These are phyloP conservation scores for Populus davidiana DNA, from an alignment of 345 rosid genomes.

Conservation along the genomic window DNA sequence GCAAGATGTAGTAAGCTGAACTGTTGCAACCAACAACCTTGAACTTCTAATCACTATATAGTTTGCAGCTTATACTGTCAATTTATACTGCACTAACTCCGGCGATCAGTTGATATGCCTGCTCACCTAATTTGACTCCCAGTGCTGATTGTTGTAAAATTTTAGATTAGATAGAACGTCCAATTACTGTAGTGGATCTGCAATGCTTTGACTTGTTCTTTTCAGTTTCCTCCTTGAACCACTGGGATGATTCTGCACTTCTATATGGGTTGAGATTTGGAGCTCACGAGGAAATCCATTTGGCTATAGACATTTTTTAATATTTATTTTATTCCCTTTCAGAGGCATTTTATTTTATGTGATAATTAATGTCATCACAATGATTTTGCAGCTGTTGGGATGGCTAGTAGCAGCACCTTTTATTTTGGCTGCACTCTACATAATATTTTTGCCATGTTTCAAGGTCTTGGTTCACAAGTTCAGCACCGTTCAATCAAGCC, in stretches of 20 bases:
- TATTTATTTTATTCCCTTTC: neutral
- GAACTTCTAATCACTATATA: too few species aligned
- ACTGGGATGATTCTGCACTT: neutral
- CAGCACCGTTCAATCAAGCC: constrained; percentile 38
- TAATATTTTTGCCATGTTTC: constrained; percentile 52
- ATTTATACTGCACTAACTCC: too few species aligned
- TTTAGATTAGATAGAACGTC: too few species aligned
- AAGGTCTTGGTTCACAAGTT: constrained; percentile 57
- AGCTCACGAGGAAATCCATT: neutral
- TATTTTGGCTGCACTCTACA: constrained; percentile 41
- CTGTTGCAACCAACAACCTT: too few species aligned
- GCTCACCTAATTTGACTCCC: too few species aligned
- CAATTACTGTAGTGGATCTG: too few species aligned
- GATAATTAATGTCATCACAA: neutral
- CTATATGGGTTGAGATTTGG: neutral
- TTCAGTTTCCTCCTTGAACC: too few species aligned
- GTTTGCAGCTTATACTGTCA: too few species aligned
- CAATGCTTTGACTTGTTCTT: too few species aligned
- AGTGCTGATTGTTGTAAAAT: too few species aligned
- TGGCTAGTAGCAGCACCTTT: constrained; percentile 67
- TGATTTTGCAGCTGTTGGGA: constrained; percentile 60
- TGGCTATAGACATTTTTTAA: neutral
- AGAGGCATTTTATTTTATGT: neutral
- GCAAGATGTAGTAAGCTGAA: too few species aligned
- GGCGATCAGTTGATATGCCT: too few species aligned